A percentile compares a stretch with the other conserved stretches of the same genome.
Evolutionary conservation across 2,329 filamentous ascomycete genomes (phyloP).

Genomic region (Paraconiothyrium brasiliense): DNA sequence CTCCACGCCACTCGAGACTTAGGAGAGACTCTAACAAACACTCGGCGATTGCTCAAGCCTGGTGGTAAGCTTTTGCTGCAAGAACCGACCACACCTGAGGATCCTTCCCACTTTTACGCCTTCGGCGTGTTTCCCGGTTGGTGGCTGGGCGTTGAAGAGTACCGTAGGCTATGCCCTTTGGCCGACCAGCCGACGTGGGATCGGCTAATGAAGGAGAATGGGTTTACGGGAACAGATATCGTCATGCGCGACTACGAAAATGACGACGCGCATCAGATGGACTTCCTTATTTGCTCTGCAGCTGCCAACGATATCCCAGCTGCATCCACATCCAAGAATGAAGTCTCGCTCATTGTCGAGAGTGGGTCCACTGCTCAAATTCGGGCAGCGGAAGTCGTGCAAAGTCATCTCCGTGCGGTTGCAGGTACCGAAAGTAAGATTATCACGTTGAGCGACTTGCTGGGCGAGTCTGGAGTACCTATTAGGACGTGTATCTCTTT

Average conservation of each 20-base stretch:
- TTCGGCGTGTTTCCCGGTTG: not conserved
- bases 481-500: not conserved
- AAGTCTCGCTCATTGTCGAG: not conserved
- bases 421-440: not conserved
- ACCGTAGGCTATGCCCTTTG: not conserved
- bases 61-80: not conserved
- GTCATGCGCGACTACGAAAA: not conserved
- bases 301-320: not conserved
- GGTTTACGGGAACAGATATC: constrained; percentile 1
- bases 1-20: not conserved
- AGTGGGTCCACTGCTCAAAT: not conserved
- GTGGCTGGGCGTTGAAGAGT: not conserved
- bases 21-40: not conserved
- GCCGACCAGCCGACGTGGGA: not conserved
- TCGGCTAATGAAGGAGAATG: not conserved
- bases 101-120: not conserved
- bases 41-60: not conserved
- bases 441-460: not conserved
- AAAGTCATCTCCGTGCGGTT: not conserved
- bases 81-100: not conserved
- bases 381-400: not conserved
- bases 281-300: not conserved
- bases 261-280: not conserved
- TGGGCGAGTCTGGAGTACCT: not conserved
- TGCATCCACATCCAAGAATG: not conserved